These are phyloP conservation scores for Helotiales sp. DNA, from an alignment of 2,329 filamentous ascomycete species.

Conservation along the genomic window DNA sequence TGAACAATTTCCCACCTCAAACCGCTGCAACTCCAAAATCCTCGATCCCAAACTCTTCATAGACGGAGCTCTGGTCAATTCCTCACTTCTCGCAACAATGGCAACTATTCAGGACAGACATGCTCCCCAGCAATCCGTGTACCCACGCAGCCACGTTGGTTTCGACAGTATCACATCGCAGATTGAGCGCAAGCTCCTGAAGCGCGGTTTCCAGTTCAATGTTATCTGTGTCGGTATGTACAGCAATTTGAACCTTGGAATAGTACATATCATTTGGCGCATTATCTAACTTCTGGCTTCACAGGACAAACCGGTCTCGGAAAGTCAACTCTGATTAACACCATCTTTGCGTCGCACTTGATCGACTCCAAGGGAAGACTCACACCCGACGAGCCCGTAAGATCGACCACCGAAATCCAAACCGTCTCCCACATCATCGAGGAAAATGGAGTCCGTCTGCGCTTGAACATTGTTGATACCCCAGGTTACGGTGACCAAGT, in stretches of 20 bases:
- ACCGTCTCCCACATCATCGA: constrained; percentile 98
- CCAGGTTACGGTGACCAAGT: constrained; percentile 98
- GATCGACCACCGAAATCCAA: constrained; percentile 97
- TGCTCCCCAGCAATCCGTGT: constrained; percentile 53
- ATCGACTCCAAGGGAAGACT: constrained; percentile 98
- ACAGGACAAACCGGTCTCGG: constrained; percentile 96
- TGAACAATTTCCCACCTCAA: constrained; percentile 24
- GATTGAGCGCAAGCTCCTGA: constrained; percentile 99
- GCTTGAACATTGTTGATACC: constrained; percentile 98
- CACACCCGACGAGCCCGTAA: constrained; percentile 88
- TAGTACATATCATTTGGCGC: constrained; percentile 2
- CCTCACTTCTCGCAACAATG: constrained; percentile 35
- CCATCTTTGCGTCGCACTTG: constrained; percentile 98
- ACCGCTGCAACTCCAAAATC: background rate
- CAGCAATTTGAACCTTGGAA: background rate
- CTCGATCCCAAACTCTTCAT: constrained; percentile 3
- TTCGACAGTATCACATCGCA: constrained; percentile 99
- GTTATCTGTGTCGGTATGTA: constrained; percentile 97
- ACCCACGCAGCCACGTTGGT: constrained; percentile 97
- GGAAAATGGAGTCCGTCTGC: constrained; percentile 96
- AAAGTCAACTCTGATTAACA: constrained; percentile 99
- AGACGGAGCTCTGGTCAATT: constrained; percentile 18
- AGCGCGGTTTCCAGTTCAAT: constrained; percentile 99
- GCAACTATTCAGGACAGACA: constrained; percentile 43
- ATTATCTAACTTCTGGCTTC: constrained; percentile 33